Conservation (phyloP, 192 early-diverging fungal genomes). For the Nowakowskiella sp. region DNA sequence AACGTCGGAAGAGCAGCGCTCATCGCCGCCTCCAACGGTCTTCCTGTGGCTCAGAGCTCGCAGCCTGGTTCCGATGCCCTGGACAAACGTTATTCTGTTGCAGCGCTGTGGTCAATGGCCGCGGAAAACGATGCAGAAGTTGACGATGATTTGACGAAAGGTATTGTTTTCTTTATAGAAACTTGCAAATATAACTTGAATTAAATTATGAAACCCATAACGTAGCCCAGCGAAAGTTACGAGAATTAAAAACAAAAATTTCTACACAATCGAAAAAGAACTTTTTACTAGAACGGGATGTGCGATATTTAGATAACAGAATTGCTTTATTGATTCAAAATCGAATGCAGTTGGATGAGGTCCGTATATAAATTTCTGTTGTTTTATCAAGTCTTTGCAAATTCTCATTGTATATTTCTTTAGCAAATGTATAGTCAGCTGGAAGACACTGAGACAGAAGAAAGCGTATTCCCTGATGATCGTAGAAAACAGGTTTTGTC, state of each 20-base stretch:
- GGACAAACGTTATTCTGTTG: conserved; percentile 40
- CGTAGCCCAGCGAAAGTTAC: conserved; percentile 69
- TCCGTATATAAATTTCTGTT: conserved; percentile 24
- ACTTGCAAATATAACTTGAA: conserved; percentile 3
- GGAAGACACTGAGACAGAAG: conserved; percentile 51
- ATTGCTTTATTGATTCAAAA: conserved; percentile 91
- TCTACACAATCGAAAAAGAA: conserved; percentile 94
- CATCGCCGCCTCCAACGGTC: conserved; percentile 34
- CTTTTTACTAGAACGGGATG: conserved; percentile 87
- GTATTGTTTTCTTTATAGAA: conserved; percentile 36
- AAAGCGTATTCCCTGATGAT: conserved; percentile 61
- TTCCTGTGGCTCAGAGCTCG: too few species aligned
- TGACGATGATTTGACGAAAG: conserved; percentile 84
- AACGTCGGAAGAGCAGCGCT: conserved; percentile 31
- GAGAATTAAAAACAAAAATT: conserved; percentile 79
- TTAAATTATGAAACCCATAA: background rate
- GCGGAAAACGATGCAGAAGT: conserved; percentile 90
- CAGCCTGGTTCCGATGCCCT: conserved; percentile 5
- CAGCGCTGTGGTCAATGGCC: conserved; percentile 46
- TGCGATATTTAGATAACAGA: conserved; percentile 81
- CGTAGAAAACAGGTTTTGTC: conserved; percentile 41
- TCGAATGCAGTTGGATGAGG: conserved; percentile 85
- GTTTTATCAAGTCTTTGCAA: conserved; percentile 12
- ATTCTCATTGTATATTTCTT: conserved; percentile 38
- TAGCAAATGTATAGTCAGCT: conserved; percentile 64